phyloP scores from a whole-genome alignment of 371 early-diverging fungal genomes.

The Dinochytrium kinnereticum region DNA sequence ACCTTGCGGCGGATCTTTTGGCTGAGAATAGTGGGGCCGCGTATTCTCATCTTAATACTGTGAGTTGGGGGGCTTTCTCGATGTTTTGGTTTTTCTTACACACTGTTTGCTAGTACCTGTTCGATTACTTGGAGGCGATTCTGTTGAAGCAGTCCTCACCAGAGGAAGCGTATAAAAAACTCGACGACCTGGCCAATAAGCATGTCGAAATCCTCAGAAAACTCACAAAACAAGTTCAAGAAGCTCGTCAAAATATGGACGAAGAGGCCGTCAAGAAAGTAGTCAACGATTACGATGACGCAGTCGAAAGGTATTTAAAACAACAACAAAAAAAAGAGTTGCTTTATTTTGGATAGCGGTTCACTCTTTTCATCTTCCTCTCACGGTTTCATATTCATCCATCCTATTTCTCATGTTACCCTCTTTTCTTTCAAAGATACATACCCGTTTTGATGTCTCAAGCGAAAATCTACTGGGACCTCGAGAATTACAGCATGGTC shows the following conservation, averaged over 20 bases:
- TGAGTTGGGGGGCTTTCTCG: constrained; percentile 17
- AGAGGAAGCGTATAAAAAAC: constrained; percentile 60
- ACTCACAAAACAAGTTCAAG: constrained; percentile 57
- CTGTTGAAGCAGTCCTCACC: constrained; percentile 52
- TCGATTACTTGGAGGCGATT: constrained; percentile 58
- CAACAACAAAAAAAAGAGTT: too few species aligned
- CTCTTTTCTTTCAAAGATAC: constrained; percentile 39
- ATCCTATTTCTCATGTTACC: too few species aligned
- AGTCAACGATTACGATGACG: constrained; percentile 58
- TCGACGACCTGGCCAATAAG: constrained; percentile 56
- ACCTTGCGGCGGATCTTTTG: constrained; percentile 60
- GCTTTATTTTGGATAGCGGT: too few species aligned
- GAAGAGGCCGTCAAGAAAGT: constrained; percentile 54
- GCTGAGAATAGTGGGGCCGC: constrained; percentile 52
- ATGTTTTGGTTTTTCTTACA: neutral
- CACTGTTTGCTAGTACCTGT: constrained; percentile 42
- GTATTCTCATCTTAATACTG: constrained; percentile 42
- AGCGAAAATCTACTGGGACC: constrained; percentile 65
- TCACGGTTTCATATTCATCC: too few species aligned
- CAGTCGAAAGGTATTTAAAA: constrained; percentile 48
- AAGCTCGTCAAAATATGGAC: constrained; percentile 55
- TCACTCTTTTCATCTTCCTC: too few species aligned
- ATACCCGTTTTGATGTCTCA: constrained; percentile 64
- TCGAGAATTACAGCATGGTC: constrained; percentile 56
- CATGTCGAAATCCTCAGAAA: constrained; percentile 55